Evolutionary conservation across 495 filamentous ascomycete species (phyloP), one percentile per base, ranked within the genome.

Genomic region (Pseudotulostoma volvatum): DNA sequence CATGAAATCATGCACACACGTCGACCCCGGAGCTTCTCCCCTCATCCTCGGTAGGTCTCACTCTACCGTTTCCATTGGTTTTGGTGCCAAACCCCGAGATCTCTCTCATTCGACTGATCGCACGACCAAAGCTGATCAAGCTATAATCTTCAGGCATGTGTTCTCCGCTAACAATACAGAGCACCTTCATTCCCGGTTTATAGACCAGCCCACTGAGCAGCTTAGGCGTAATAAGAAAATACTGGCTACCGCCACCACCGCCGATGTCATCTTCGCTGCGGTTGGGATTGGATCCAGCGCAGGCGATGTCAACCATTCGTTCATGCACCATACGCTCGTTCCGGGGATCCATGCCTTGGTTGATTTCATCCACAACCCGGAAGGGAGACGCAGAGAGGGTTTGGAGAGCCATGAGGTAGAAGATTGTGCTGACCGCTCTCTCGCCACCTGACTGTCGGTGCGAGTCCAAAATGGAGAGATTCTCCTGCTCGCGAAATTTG

Each of bases 181-280:
- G 76, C 28, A 99, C 79, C 48, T 73, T 79, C 86, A 99, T 96
- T 16, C 83, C 74, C 30, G 70, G 69, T 54, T 88, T 83, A 57
- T 94, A 99, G 48, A 73, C 71, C 33, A 99, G 62, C 19, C 79
- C 81, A 5, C 72, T 80, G 34, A 96, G 72, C 37, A 99, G 62
- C 60, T 99, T 99, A n/a, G 90, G 90, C 9, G 90, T 96, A 63
- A 99, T 95, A 25, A 99, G 74, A 71, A 99, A 96, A 58, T 96
- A 84, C 45, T 83, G 68, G 23, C 64, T 61, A 18, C 63, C 65
- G 7, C 60, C 61, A 11, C 51, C 46, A 21, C 54, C 51, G n/a
- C 41, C 50, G 14, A 56, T 44, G 11, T 44, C 18, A 34, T 46
- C 46, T 7, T 34, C 36, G 9, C 46, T 46, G 17, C 41, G 19